A percentile compares a stretch with the other conserved stretches of the same genome.
These are phyloP conservation scores for Scleroderma citrinum DNA, from an alignment of 768 basidiomycete species.

Conservation along the genomic window DNA sequence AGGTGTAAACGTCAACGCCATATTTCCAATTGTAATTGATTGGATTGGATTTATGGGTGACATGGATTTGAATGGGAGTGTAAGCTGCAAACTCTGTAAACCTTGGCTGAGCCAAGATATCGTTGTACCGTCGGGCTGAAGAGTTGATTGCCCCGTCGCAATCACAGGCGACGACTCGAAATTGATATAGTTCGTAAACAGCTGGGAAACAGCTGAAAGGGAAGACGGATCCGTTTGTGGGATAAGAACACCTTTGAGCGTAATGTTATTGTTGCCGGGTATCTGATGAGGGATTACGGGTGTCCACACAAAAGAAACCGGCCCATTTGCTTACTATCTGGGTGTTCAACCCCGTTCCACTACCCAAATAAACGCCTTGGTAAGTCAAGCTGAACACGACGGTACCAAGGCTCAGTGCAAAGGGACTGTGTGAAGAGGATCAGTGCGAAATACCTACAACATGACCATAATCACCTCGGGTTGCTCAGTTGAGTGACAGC, in stretches of 20 bases:
- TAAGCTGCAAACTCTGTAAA: constrained; percentile 48
- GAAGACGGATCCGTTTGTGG: constrained; percentile 42
- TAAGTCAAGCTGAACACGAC: constrained; percentile 59
- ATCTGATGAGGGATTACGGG: constrained; percentile 26
- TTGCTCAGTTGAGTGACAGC: constrained; percentile 53
- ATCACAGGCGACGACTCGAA: constrained; percentile 51
- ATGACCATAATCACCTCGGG: constrained; percentile 37
- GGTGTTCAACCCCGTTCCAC: constrained; percentile 47
- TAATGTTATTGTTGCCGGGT: constrained; percentile 53
- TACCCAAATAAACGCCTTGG: constrained; percentile 49
- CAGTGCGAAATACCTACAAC: neutral
- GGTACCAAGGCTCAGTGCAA: constrained; percentile 63
- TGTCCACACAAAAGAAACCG: neutral
- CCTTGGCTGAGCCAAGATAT: constrained; percentile 68
- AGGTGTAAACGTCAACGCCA: constrained; percentile 52
- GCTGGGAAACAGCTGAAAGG: constrained; percentile 46
- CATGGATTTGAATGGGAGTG: constrained; percentile 53
- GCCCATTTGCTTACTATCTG: constrained; percentile 38
- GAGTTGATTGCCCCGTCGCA: constrained; percentile 54
- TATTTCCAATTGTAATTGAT: constrained; percentile 54
- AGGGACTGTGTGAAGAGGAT: constrained; percentile 40
- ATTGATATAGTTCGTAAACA: constrained; percentile 72
- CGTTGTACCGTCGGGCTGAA: constrained; percentile 47
- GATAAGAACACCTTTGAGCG: constrained; percentile 50
- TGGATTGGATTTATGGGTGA: constrained; percentile 56